These are phyloP conservation scores for Didymella arachidicola DNA, from an alignment of 2,329 filamentous ascomycete genomes.

Conservation along the genomic window DNA sequence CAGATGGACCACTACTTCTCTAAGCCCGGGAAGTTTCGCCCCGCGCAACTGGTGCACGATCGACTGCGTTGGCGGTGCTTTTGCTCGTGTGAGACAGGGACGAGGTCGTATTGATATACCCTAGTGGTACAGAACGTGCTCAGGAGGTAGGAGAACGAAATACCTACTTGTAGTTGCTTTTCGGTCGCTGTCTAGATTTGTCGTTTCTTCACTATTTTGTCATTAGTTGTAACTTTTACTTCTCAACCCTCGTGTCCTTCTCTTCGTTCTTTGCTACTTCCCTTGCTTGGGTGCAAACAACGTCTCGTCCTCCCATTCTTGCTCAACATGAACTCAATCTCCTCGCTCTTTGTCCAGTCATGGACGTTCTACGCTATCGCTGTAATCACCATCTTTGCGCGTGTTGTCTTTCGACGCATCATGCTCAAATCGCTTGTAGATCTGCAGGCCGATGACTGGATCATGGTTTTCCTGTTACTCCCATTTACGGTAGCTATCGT, in stretches of 20 bases:
- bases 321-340: slow-evolving; percentile 14
- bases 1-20: background rate
- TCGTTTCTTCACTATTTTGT: background rate
- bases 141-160: background rate
- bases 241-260: background rate
- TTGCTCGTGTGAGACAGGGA: slow-evolving; percentile 15
- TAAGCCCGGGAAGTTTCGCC: background rate
- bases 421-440: slow-evolving; percentile 32
- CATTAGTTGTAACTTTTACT: background rate
- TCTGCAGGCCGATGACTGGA: slow-evolving; percentile 41
- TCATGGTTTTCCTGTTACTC: slow-evolving; percentile 35
- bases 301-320: background rate
- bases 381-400: slow-evolving; percentile 31
- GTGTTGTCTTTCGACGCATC: slow-evolving; percentile 34
- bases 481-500: slow-evolving; percentile 34
- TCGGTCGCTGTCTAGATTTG: background rate
- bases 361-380: slow-evolving; percentile 37
- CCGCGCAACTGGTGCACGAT: slow-evolving; percentile 7
- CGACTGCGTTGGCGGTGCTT: slow-evolving; percentile 3
- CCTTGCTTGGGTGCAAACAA: background rate
- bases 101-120: slow-evolving; percentile 7
- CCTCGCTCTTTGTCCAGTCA: slow-evolving; percentile 31
- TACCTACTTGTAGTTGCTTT: slow-evolving; percentile 11
- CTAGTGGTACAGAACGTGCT: slow-evolving; percentile 18
- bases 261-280: background rate